Conservation (phyloP, 352 stramenopile genomes). For the Phytophthora citrophthora region DNA sequence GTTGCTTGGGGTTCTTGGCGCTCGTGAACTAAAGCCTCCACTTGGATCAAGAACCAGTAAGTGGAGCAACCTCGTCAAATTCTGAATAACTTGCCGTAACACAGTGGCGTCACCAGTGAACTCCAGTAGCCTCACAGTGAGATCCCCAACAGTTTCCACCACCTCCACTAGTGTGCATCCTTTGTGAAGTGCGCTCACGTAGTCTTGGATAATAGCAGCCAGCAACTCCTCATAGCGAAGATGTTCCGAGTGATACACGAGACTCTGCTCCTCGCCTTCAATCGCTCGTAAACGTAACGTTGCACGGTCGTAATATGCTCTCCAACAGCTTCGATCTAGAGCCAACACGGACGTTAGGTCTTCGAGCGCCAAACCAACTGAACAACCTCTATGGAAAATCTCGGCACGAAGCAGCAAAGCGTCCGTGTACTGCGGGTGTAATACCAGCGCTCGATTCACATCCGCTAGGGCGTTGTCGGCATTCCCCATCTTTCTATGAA, state of each 20-base stretch:
- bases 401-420: slow-evolving; percentile 71
- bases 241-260: slow-evolving; percentile 74
- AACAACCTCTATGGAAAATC: slow-evolving; percentile 59
- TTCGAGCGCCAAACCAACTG: slow-evolving; percentile 58
- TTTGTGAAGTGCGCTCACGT: slow-evolving; percentile 71
- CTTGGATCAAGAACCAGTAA: slow-evolving; percentile 51
- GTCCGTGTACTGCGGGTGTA: slow-evolving; percentile 72
- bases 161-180: slow-evolving; percentile 78
- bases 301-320: slow-evolving; percentile 81
- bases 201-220: slow-evolving; percentile 75
- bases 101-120: slow-evolving; percentile 67
- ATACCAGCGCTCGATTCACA: slow-evolving; percentile 58
- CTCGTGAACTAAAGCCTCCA: slow-evolving; percentile 34
- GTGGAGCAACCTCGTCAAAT: slow-evolving; percentile 63
- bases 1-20: slow-evolving; percentile 13
- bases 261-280: slow-evolving; percentile 64
- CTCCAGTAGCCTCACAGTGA: slow-evolving; percentile 70
- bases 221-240: slow-evolving; percentile 72
- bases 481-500: slow-evolving; percentile 65
- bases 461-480: slow-evolving; percentile 61
- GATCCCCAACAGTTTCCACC: slow-evolving; percentile 75
- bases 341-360: slow-evolving; percentile 67
- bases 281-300: slow-evolving; percentile 70
- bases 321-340: slow-evolving; percentile 73
- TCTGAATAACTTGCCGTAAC: slow-evolving; percentile 67